Evolutionary conservation across 805 yeast species (phyloP).

Genomic region (Saturnispora ahearnii): DNA sequence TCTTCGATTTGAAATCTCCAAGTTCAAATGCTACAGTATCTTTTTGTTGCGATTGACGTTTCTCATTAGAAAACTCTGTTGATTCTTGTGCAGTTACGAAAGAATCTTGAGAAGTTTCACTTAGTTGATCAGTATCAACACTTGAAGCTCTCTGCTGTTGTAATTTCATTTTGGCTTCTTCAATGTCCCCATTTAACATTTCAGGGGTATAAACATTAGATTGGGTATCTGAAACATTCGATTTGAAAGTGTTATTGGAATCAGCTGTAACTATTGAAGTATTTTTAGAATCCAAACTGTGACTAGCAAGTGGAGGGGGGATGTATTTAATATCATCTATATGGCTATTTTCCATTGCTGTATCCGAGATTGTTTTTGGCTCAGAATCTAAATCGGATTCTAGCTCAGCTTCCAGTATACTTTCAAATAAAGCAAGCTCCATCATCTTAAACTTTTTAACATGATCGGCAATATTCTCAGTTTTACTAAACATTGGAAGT

Average conservation of each 20-base stretch:
- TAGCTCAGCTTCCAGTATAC: not conserved
- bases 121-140: not conserved
- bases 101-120: conserved; percentile 12
- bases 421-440: not conserved
- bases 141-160: not conserved
- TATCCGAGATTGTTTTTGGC: not conserved
- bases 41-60: not conserved
- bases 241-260: not conserved
- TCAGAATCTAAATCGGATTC: not conserved
- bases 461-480: not conserved
- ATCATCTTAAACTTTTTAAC: not conserved
- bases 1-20: not conserved
- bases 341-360: not conserved
- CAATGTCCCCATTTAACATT: conserved; percentile 4
- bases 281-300: not conserved
- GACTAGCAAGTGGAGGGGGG: not conserved
- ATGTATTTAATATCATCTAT: not conserved
- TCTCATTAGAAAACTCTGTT: not conserved
- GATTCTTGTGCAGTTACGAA: conserved; percentile 22
- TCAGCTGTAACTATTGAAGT: not conserved
- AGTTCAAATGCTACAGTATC: not conserved
- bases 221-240: not conserved
- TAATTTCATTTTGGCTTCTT: not conserved
- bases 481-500: not conserved
- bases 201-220: not conserved